phyloP scores from a whole-genome alignment of 129 eudicot species.

The Cynara cardunculus region DNA sequence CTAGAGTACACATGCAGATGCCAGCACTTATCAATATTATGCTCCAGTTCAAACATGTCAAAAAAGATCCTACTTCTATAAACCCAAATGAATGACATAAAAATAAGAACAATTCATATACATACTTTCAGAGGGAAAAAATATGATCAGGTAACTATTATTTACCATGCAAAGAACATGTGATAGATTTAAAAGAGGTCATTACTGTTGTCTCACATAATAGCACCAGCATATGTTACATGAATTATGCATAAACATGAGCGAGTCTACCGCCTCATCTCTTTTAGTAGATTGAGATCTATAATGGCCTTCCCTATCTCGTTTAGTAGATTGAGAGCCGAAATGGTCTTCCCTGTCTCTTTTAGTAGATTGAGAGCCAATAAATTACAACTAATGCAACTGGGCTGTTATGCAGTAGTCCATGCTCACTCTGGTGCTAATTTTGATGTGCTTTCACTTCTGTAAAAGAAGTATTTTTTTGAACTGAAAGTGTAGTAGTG shows the following conservation, averaged over 20 bases:
- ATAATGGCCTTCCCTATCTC: no score
- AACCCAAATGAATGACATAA: neutral
- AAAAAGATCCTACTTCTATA: neutral
- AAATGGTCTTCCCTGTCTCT: no score
- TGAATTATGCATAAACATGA: no score
- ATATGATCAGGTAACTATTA: neutral
- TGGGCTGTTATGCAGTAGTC: neutral
- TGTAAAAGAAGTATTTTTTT: neutral
- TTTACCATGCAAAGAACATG: neutral
- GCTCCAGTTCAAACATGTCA: neutral
- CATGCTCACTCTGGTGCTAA: neutral
- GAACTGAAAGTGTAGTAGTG: neutral
- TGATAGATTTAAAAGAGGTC: neutral
- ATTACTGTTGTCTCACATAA: no score
- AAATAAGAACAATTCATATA: neutral
- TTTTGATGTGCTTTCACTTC: neutral
- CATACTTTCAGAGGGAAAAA: neutral
- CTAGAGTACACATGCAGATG: conserved; percentile 4
- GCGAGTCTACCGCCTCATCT: no score
- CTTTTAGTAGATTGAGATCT: no score
- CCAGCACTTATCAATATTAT: neutral
- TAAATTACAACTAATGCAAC: neutral
- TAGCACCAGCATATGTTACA: no score
- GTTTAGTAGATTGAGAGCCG: no score
- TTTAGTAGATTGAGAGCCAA: no score